Percentiles rank a stretch among this genome's conserved stretches.
phyloP scores from a whole-genome alignment of 1,139 yeast genomes.

The Lodderomyces elongisporus region DNA sequence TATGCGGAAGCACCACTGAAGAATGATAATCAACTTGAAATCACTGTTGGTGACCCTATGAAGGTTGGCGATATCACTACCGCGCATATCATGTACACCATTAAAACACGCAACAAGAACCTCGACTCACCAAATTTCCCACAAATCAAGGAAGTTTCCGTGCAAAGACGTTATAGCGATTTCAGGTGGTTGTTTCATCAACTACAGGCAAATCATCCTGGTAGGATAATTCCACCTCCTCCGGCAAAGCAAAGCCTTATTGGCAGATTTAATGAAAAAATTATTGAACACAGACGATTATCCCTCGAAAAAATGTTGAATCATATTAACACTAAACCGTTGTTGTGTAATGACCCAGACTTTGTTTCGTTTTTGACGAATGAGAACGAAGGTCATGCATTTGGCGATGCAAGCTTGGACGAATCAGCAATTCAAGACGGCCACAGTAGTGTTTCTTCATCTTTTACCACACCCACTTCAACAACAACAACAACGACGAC shows the following conservation, averaged over 20 bases:
- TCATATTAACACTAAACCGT: conserved; percentile 55
- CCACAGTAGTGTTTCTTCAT: conserved; percentile 50
- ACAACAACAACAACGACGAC: too few species aligned
- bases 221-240: conserved; percentile 91
- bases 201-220: conserved; percentile 81
- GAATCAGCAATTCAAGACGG: conserved; percentile 27
- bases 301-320: conserved; percentile 86
- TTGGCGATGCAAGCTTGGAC: conserved; percentile 57
- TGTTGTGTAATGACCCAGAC: conserved; percentile 66
- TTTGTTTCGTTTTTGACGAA: conserved; percentile 67
- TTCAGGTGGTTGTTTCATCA: conserved; percentile 89
- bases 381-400: conserved; percentile 4
- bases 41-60: conserved; percentile 84
- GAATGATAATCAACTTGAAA: conserved; percentile 40
- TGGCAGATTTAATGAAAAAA: conserved; percentile 82
- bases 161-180: conserved; percentile 75
- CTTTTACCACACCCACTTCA: too few species aligned
- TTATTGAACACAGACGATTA: conserved; percentile 78
- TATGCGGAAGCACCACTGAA: background rate
- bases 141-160: conserved; percentile 39
- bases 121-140: conserved; percentile 20
- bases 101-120: conserved; percentile 50
- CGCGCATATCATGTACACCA: conserved; percentile 85
- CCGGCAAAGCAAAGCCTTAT: conserved; percentile 88
- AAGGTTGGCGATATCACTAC: conserved; percentile 88